These are phyloP conservation scores for Aspergillus kassunensis DNA, from an alignment of 495 filamentous ascomycete species.

Conservation along the genomic window DNA sequence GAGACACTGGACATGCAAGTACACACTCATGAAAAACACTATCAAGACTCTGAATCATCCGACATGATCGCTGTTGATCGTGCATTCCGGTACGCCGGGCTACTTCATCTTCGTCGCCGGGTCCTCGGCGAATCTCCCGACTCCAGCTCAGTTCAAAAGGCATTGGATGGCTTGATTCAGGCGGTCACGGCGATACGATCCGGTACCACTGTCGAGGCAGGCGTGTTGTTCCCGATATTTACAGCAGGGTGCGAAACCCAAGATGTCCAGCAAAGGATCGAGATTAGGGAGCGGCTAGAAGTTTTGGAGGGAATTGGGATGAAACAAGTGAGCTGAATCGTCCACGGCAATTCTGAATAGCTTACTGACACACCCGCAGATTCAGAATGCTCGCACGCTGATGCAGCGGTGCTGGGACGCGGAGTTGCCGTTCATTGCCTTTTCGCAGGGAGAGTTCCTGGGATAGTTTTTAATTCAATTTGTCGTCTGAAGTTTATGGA, in stretches of 20 bases:
- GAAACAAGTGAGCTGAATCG: conserved; percentile 53
- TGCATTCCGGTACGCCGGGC: conserved; percentile 75
- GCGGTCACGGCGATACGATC: conserved; percentile 59
- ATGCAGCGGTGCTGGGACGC: conserved; percentile 45
- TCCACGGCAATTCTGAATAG: background rate
- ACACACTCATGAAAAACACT: conserved; percentile 32
- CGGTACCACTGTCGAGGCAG: conserved; percentile 69
- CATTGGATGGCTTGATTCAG: conserved; percentile 59
- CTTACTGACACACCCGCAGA: conserved; percentile 19
- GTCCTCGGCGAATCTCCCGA: conserved; percentile 57
- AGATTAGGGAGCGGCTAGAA: conserved; percentile 64
- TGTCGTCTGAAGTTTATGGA: background rate
- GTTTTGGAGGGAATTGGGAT: conserved; percentile 71
- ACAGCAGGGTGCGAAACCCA: conserved; percentile 74
- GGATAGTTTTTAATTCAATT: conserved; percentile 33
- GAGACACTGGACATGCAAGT: conserved; percentile 27
- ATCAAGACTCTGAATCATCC: conserved; percentile 26
- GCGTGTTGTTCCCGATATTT: conserved; percentile 79
- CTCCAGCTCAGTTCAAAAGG: conserved; percentile 56
- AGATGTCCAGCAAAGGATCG: conserved; percentile 48
- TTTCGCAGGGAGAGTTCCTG: conserved; percentile 41
- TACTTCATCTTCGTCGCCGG: conserved; percentile 72
- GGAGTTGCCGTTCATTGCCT: conserved; percentile 39
- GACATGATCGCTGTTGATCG: conserved; percentile 78
- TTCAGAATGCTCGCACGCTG: conserved; percentile 41